Conservation (phyloP, 495 filamentous ascomycete species). For the Aspergillus nanangensis region DNA sequence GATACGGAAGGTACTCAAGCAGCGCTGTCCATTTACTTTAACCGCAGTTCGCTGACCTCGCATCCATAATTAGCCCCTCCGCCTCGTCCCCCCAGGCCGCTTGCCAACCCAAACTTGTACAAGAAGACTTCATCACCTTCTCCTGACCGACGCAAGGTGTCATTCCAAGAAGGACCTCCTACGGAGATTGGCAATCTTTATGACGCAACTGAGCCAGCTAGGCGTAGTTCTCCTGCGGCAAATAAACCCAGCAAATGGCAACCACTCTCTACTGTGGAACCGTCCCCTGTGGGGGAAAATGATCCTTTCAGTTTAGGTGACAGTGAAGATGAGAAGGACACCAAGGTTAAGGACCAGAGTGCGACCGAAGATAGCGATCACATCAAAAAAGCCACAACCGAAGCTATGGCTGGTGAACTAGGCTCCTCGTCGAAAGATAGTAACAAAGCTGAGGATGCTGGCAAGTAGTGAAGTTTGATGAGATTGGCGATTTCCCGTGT, state of each 20-base stretch:
- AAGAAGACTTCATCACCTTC: conserved; percentile 61
- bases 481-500: background rate
- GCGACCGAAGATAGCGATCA: conserved; percentile 63
- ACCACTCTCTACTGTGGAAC: conserved; percentile 81
- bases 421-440: conserved; percentile 22
- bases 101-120: conserved; percentile 76
- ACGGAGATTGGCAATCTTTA: conserved; percentile 82
- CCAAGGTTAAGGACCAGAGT: conserved; percentile 57
- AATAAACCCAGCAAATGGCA: conserved; percentile 93
- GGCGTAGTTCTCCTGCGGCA: conserved; percentile 33
- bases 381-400: conserved; percentile 65
- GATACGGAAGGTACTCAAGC: conserved; percentile 78
- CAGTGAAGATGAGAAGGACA: conserved; percentile 90
- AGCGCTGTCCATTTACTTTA: too few species aligned
- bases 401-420: conserved; percentile 40
- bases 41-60: too few species aligned
- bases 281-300: conserved; percentile 81
- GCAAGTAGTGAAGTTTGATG: conserved; percentile 18
- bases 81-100: conserved; percentile 55
- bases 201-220: conserved; percentile 51
- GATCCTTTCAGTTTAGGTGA: conserved; percentile 97
- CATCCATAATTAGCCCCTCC: too few species aligned
- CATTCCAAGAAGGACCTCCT: conserved; percentile 68
- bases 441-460: conserved; percentile 23
- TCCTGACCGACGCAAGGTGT: conserved; percentile 65